Base-by-base conservation (phyloP, 805 yeast species). In the Spathaspora boniae region DNA sequence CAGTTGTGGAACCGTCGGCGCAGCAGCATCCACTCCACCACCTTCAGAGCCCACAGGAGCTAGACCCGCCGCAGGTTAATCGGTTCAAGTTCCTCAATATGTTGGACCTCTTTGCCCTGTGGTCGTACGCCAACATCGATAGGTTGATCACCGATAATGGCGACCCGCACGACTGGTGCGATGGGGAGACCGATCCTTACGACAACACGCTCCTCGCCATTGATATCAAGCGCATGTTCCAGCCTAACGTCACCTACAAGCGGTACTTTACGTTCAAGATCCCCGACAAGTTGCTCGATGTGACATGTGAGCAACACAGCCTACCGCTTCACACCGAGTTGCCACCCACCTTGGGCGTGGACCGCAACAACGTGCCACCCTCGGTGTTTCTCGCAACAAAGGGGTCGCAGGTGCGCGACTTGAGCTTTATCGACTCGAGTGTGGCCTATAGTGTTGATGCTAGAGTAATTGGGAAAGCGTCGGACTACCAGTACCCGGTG, bases 101-200 rank as follows among this genome's bases (percentile, higher is more conserved):
- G 72, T 49, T 62, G 18, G 73, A 67, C 40, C 48, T 66, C 18
- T 65, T 60, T 51, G 73, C 73, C 6, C 57, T 64, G 12, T 68
- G 72, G 73, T 52, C 68, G 4, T 67, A 56, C 40, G 69, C 71
- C 19, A 64, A 65, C 38, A 67, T 67, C 19, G 68, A 63, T 39
- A 51, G 72, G 37, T 44, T 58, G 16, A 48, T 56, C 4, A 60
- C 68, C 7, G 70, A 62, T 41, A 49, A 60, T 31, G 68, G 68
- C 2, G 65, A 62, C 37, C 68, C 68, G 9, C 62, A 59, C 43
- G 69, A 61, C 51, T 67, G 73, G 73, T 67, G 73, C 44, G 63
- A 55, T 19, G 70, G 71, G 2, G 72, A 67, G 37, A 60, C 60
- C 1, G 72, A 67, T 39, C 70, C 72, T 3, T 52, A 47, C 34